Evolutionary conservation across 768 basidiomycete genomes (phyloP).

Genomic region (Termitomyces sp.): DNA sequence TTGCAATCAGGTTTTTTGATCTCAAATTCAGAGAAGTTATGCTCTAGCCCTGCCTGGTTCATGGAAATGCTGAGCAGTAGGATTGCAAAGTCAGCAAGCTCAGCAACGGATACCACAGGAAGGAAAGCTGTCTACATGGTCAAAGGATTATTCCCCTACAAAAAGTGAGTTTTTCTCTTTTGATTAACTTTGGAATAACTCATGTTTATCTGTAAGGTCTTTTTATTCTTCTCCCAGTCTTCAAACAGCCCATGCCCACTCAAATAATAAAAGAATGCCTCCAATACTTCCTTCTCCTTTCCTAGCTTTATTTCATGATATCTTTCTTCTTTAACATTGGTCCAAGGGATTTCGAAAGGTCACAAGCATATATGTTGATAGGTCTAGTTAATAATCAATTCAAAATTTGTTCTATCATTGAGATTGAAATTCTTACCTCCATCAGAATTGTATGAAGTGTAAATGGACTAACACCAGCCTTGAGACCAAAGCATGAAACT

Average conservation of each 20-base stretch:
- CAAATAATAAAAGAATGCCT: background rate
- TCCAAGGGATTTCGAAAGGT: background rate
- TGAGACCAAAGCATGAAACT: background rate
- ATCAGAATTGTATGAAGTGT: background rate
- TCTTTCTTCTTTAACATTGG: background rate
- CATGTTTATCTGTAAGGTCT: background rate
- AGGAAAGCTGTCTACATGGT: background rate
- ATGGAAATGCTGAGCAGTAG: background rate
- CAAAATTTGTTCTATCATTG: too few species aligned
- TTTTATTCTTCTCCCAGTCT: background rate
- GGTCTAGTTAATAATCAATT: too few species aligned
- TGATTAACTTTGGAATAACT: background rate
- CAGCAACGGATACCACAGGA: background rate
- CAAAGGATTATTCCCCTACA: background rate
- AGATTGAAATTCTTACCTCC: background rate
- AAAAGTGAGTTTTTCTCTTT: background rate
- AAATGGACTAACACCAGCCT: background rate
- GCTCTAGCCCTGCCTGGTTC: background rate
- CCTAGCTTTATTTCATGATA: background rate
- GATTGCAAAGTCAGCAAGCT: background rate
- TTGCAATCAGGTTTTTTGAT: background rate
- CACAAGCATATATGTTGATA: too few species aligned
- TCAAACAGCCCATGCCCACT: background rate
- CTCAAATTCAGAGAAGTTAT: background rate
- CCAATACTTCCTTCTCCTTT: background rate